Evolutionary conservation across 805 yeast species (phyloP), one percentile per base, ranked within the genome.

Genomic region (Kluyveromyces dobzhanskii): DNA sequence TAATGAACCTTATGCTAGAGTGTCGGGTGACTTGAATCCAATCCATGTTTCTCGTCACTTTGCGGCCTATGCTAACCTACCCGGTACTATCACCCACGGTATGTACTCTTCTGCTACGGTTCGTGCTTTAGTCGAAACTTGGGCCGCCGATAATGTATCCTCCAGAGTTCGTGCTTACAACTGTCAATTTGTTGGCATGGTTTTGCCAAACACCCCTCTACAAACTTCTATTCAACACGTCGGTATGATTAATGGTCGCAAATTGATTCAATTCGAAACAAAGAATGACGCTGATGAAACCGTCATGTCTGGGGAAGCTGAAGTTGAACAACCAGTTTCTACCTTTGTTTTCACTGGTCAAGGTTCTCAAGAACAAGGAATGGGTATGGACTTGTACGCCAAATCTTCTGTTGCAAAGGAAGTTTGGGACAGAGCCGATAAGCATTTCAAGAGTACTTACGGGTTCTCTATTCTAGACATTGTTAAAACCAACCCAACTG

Each of bases 321-420:
- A 92, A 70, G 88, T 94, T 56, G 97, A 92, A 54, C 99, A 92
- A 70, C 98, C 99, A 25, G 83, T 81, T 39, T 85, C 97, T 32
- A 83, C 98, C 16, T 92, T 85, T 62, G 95, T 92, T 42, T 92
- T 94, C 70, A 92, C 99, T 49, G 99, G 98, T 61, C 99, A 92
- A 73, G 99, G 99, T 65, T 90, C 98, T 44, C 99, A 92, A 69
- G 98, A 94, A 66, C 98, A 94, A 71, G 97, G 97, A 63, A 92
- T 92, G 99, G 98, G 99, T 74, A 92, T 92, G 99, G 98, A 92
- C 65, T 75, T 92, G 61, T 92, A 92, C 66, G 80, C 79, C 49
- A 73, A 83, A 30, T 84, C 95, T 37, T 87, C 77, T 23, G 96
- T 92, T 62, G 98, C 99, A 39, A 79, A 79, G 56, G 78, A 76